Evolutionary conservation across 441 rosid genomes (phyloP).

Genomic region (Populus hybrid): DNA sequence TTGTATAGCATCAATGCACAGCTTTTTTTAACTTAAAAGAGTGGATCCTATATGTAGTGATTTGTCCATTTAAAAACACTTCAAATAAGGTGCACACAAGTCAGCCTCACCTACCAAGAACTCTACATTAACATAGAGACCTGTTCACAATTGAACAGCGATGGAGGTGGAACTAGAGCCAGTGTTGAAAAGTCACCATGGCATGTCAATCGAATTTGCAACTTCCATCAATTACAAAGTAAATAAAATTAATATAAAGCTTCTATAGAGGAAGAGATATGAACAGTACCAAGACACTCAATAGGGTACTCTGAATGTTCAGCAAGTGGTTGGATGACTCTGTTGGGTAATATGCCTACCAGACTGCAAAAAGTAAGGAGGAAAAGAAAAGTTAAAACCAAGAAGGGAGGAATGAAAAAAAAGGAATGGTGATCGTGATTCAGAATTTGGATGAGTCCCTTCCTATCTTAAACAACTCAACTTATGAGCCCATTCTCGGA

Average conservation of each 20-base stretch:
- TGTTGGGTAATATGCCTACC: slow-evolving; percentile 85
- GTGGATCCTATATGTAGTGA: neutral
- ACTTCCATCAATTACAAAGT: neutral
- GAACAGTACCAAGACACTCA: slow-evolving; percentile 71
- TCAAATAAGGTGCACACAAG: neutral
- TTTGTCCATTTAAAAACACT: neutral
- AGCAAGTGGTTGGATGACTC: slow-evolving; percentile 87
- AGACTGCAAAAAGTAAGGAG: slow-evolving; percentile 37
- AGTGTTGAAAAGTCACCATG: neutral
- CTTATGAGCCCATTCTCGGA: slow-evolving; percentile 87
- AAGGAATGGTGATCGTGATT: neutral
- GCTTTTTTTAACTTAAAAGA: neutral
- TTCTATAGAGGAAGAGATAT: neutral
- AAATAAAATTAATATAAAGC: slow-evolving; percentile 1
- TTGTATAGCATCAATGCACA: neutral
- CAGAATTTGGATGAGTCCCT: neutral
- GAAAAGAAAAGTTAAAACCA: neutral
- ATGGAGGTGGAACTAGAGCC: neutral
- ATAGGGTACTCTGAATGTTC: slow-evolving; percentile 83
- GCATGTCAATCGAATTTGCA: neutral
- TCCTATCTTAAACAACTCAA: slow-evolving; percentile 29
- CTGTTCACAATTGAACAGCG: neutral
- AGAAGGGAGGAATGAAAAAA: neutral
- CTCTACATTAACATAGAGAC: neutral
- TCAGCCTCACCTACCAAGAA: neutral